These are phyloP conservation scores for Gastrolobium bilobum DNA, from an alignment of 306 rosid genomes.

Conservation along the genomic window DNA sequence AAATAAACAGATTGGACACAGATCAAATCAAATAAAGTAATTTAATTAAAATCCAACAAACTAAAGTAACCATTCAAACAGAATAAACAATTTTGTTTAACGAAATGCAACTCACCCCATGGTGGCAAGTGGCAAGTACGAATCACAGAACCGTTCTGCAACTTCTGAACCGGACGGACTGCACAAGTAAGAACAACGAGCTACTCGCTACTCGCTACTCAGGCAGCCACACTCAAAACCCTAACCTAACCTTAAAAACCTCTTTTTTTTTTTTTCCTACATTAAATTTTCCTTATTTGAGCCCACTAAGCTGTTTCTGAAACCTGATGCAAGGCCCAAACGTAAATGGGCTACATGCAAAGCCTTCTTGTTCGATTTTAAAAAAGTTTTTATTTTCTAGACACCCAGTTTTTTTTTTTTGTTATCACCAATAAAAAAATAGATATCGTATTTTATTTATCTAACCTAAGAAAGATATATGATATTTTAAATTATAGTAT, in stretches of 20 bases:
- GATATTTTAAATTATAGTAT: no score
- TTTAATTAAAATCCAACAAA: background rate
- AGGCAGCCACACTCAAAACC: conserved; percentile 44
- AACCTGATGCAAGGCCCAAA: background rate
- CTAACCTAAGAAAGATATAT: no score
- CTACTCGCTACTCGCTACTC: background rate
- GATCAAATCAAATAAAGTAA: background rate
- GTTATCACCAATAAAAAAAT: background rate
- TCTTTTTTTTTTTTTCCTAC: background rate
- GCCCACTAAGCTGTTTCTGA: background rate
- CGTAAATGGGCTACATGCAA: background rate
- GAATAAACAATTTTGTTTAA: background rate
- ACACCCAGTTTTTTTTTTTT: no score
- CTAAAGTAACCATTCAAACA: background rate
- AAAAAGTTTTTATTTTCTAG: background rate
- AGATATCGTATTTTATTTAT: background rate
- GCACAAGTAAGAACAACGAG: background rate
- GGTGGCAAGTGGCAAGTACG: conserved; percentile 31
- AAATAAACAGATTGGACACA: background rate
- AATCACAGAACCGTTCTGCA: conserved; percentile 10
- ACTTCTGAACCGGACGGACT: conserved; percentile 23
- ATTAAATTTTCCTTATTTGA: background rate
- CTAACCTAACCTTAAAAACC: conserved; percentile 30
- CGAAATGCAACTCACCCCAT: conserved; percentile 63
- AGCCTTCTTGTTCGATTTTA: background rate